Percentiles rank a stretch among this genome's conserved stretches.
Evolutionary conservation across 2,329 filamentous ascomycete species (phyloP).

Genomic region (Westerdykella ornata): DNA sequence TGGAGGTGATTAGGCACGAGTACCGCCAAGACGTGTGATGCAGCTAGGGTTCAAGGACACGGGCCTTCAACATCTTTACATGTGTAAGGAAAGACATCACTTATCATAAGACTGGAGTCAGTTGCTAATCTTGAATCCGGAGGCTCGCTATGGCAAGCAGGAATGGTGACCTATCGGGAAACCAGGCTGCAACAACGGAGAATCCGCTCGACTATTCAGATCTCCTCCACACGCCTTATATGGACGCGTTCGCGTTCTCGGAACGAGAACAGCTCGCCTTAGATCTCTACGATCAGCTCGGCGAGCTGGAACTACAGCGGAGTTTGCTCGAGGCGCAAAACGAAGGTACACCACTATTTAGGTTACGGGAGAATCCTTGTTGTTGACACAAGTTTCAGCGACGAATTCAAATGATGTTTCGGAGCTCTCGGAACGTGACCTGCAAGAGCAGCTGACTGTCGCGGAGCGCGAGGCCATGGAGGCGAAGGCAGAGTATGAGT

Average conservation of each 20-base stretch:
- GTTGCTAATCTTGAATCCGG: too few relatives aligned
- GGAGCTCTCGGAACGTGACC: slow-evolving; percentile 43
- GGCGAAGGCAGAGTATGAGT: slow-evolving; percentile 61
- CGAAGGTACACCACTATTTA: slow-evolving; percentile 13
- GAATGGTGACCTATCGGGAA: too few relatives aligned
- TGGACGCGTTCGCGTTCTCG: slow-evolving; percentile 53
- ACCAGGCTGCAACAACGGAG: too few relatives aligned
- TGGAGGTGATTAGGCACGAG: slow-evolving; percentile 16
- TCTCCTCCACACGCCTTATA: slow-evolving; percentile 40
- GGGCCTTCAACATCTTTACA: slow-evolving; percentile 17
- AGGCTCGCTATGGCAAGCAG: too few relatives aligned
- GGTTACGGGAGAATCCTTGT: background rate
- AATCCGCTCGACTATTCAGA: slow-evolving; percentile 17
- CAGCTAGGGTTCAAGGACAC: slow-evolving; percentile 24
- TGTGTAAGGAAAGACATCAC: slow-evolving; percentile 13
- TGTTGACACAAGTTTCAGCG: slow-evolving; percentile 7
- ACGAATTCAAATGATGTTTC: slow-evolving; percentile 23
- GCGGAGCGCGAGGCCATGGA: slow-evolving; percentile 63
- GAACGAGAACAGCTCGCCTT: slow-evolving; percentile 60
- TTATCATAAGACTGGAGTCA: too few relatives aligned
- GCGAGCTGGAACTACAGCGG: slow-evolving; percentile 65
- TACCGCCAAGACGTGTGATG: slow-evolving; percentile 18
- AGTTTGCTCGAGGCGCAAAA: slow-evolving; percentile 53
- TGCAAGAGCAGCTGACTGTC: slow-evolving; percentile 45
- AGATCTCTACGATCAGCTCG: slow-evolving; percentile 63